These are phyloP conservation scores for Periconia sp. DNA, from an alignment of 2,329 filamentous ascomycete species.

Conservation along the genomic window DNA sequence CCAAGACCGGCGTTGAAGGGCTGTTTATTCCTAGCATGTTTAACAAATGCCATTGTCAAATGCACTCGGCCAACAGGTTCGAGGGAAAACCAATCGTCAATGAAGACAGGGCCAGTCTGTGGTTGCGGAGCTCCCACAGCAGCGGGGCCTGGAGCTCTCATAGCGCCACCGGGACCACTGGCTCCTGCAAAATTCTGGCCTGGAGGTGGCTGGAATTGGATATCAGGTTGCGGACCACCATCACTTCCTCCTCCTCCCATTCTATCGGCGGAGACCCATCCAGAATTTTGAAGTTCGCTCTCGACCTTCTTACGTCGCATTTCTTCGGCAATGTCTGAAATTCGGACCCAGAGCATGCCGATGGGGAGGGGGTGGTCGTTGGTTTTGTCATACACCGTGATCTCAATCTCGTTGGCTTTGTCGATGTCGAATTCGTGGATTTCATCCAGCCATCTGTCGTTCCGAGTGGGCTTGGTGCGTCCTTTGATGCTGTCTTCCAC, in stretches of 20 bases:
- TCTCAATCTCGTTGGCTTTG: constrained; percentile 97
- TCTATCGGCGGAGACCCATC: constrained; percentile 96
- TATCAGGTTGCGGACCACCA: constrained; percentile 53
- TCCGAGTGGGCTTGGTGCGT: constrained; percentile 80
- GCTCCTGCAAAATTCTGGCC: constrained; percentile 40
- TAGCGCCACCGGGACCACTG: constrained; percentile 42
- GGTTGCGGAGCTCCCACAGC: constrained; percentile 43
- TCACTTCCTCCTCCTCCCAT: constrained; percentile 65
- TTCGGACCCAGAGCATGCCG: constrained; percentile 91
- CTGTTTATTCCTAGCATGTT: constrained; percentile 80
- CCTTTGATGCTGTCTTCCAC: constrained; percentile 93
- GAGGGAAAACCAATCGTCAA: constrained; percentile 96
- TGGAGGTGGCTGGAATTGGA: constrained; percentile 57
- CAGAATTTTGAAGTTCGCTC: constrained; percentile 88
- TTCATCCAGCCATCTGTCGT: constrained; percentile 89
- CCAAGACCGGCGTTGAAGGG: constrained; percentile 87
- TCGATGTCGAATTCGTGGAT: constrained; percentile 91
- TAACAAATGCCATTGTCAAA: constrained; percentile 86
- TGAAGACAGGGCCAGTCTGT: constrained; percentile 59
- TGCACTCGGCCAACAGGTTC: constrained; percentile 94
- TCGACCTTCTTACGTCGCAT: constrained; percentile 97
- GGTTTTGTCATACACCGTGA: constrained; percentile 96
- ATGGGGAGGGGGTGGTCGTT: constrained; percentile 87
- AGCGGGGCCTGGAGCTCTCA: constrained; percentile 38
- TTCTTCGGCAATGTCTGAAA: constrained; percentile 96